Conservation (phyloP, 805 yeast genomes). For the Ogataea populi-albae region DNA sequence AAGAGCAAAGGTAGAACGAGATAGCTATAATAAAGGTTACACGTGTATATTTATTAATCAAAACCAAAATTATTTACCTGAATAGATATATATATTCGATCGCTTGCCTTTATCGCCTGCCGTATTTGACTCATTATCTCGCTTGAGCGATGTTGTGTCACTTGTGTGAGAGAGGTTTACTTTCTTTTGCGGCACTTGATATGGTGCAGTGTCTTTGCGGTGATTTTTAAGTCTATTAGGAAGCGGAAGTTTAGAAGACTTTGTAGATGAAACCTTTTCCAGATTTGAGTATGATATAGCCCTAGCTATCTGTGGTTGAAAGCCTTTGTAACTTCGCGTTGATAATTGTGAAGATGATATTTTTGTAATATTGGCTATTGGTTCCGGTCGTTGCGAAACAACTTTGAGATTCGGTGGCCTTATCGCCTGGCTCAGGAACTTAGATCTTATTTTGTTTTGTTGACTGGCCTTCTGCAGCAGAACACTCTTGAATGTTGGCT, state of each 20-base stretch:
- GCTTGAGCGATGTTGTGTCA: not conserved
- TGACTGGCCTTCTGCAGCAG: constrained; percentile 32
- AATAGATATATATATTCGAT: constrained; percentile 14
- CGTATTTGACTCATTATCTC: not conserved
- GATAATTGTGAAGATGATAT: constrained; percentile 12
- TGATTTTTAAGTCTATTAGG: no score
- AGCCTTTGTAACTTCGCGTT: constrained; percentile 2
- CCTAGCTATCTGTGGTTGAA: no score
- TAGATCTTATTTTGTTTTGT: constrained; percentile 25
- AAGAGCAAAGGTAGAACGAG: constrained; percentile 9
- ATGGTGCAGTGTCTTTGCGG: no score
- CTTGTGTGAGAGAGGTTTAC: constrained; percentile 2
- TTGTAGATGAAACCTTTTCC: no score
- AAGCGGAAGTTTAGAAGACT: no score
- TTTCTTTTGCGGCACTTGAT: no score
- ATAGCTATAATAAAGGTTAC: not conserved
- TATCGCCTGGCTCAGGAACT: constrained; percentile 17
- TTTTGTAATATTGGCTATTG: constrained; percentile 14
- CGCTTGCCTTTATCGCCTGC: constrained; percentile 7
- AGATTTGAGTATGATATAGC: no score
- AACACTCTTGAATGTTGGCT: constrained; percentile 25
- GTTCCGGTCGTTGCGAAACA: constrained; percentile 3
- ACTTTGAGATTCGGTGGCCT: constrained; percentile 12
- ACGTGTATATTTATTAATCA: not conserved
- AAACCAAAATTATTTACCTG: constrained; percentile 1